These are phyloP conservation scores for Xerocomus cyaneibrunnescens DNA, from an alignment of 1,284 basidiomycete genomes.

Conservation along the genomic window DNA sequence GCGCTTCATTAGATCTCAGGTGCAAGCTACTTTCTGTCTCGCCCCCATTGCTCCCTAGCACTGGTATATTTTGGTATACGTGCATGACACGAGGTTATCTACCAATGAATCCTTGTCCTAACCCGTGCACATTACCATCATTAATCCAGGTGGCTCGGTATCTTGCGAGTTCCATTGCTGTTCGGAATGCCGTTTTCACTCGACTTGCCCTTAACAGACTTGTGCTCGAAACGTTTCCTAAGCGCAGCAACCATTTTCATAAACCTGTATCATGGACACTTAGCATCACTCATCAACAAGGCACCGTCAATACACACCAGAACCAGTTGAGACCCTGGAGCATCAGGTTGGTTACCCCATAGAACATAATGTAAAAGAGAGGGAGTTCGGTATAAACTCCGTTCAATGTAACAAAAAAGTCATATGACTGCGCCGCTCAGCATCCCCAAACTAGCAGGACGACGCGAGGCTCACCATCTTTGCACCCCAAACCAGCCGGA, in stretches of 20 bases:
- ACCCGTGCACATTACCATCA: neutral
- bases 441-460: neutral
- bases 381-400: slow-evolving; percentile 51
- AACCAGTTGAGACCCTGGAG: slow-evolving; percentile 68
- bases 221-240: slow-evolving; percentile 48
- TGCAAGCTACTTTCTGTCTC: slow-evolving; percentile 51
- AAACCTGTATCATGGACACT: slow-evolving; percentile 47
- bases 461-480: slow-evolving; percentile 48
- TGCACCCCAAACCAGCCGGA: slow-evolving; percentile 65
- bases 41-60: slow-evolving; percentile 9
- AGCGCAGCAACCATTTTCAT: slow-evolving; percentile 63
- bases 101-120: neutral
- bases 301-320: slow-evolving; percentile 49
- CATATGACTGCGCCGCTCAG: slow-evolving; percentile 49
- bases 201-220: slow-evolving; percentile 12
- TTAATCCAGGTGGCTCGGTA: slow-evolving; percentile 14
- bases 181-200: slow-evolving; percentile 15
- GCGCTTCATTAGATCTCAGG: slow-evolving; percentile 56
- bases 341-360: slow-evolving; percentile 54
- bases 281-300: neutral
- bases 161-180: slow-evolving; percentile 20
- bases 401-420: slow-evolving; percentile 58
- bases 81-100: slow-evolving; percentile 3
- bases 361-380: slow-evolving; percentile 46
- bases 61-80: slow-evolving; percentile 21